These are phyloP conservation scores for Leccinum arenicola DNA, from an alignment of 768 basidiomycete species.

Conservation along the genomic window DNA sequence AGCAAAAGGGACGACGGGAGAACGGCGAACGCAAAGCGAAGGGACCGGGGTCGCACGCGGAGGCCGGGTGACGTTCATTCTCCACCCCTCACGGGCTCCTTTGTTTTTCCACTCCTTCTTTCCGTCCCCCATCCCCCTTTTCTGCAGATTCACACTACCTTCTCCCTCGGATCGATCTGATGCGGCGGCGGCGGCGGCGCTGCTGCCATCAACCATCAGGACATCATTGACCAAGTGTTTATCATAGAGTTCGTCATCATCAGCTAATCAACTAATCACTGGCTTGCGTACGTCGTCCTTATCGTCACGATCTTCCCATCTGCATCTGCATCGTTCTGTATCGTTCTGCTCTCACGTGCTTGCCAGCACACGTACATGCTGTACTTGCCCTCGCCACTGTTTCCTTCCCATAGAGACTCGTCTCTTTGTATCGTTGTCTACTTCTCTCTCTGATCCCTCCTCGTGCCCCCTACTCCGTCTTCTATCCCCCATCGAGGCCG, in stretches of 20 bases:
- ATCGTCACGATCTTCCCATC: not conserved
- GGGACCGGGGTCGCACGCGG: not conserved
- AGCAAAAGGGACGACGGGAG: not conserved
- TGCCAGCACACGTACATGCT: not conserved
- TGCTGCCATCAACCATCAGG: not conserved
- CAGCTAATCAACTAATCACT: not conserved
- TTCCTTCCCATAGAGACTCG: not conserved
- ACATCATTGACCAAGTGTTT: not conserved
- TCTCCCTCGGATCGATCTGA: not conserved
- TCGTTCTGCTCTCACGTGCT: not conserved
- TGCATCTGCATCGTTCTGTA: not conserved
- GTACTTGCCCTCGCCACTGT: not conserved
- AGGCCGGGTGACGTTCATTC: not conserved
- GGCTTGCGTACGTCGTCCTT: not conserved
- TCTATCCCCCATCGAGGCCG: not conserved
- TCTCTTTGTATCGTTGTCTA: not conserved
- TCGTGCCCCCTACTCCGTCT: not conserved
- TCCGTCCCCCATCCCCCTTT: not conserved
- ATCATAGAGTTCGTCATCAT: not conserved
- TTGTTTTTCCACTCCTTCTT: not conserved
- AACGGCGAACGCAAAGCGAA: not conserved
- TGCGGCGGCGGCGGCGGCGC: not conserved
- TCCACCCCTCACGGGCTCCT: not conserved
- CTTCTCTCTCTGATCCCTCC: not conserved
- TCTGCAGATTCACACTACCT: not conserved